Percentiles rank a stretch among this genome's conserved stretches.
Conservation (phyloP, 306 rosid genomes). For the Casuarina cunninghamiana region DNA sequence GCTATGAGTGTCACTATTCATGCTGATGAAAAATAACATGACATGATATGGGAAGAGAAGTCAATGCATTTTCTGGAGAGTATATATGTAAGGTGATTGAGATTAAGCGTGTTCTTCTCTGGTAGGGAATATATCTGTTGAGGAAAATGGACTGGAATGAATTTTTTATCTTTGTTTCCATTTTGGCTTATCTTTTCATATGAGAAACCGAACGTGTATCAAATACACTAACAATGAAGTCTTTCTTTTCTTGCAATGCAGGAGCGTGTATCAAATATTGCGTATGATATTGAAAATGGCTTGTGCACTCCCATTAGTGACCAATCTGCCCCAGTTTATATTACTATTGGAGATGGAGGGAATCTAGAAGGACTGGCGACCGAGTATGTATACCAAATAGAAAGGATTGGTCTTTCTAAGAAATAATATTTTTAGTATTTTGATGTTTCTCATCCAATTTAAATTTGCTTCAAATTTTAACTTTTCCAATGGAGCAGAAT, state of each 20-base stretch:
- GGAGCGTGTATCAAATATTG: conserved; percentile 69
- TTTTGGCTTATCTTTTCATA: not conserved
- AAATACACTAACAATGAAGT: not conserved
- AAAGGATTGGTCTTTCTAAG: not conserved
- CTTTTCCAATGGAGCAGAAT: conserved; percentile 39
- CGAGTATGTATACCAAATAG: conserved; percentile 34
- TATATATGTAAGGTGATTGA: not conserved
- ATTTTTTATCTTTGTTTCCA: not conserved
- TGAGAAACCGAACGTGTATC: not conserved
- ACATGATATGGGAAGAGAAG: not conserved
- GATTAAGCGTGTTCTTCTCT: not conserved
- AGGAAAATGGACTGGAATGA: not conserved
- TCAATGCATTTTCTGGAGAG: not conserved
- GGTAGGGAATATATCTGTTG: not conserved
- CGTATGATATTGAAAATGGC: conserved; percentile 53
- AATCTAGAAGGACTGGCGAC: conserved; percentile 71
- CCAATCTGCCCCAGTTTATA: conserved; percentile 62
- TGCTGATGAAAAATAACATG: not conserved
- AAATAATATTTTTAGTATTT: not conserved
- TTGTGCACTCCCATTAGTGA: conserved; percentile 47
- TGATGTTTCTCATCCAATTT: not conserved
- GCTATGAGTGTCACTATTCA: not conserved
- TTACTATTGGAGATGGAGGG: conserved; percentile 88
- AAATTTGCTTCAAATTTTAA: not conserved
- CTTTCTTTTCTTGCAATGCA: conserved; percentile 26